Evolutionary conservation across 176 grass and related monocot species (phyloP).

Genomic region (Phoenix roebelenii): DNA sequence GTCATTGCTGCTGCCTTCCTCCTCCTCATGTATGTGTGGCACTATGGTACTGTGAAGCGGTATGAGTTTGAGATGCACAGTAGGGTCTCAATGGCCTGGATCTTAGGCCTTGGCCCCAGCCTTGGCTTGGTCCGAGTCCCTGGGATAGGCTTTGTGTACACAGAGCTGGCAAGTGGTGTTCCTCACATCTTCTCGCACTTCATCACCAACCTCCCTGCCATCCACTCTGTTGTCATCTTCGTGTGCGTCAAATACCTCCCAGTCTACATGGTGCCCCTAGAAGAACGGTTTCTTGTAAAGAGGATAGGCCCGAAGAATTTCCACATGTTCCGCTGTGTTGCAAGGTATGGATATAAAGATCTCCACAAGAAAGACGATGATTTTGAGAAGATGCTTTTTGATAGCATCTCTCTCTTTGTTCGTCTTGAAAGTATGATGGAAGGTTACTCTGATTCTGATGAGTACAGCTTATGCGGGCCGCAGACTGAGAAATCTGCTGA

Average conservation of each 20-base stretch:
- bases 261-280: slow-evolving; percentile 48
- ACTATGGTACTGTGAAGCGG: slow-evolving; percentile 56
- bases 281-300: slow-evolving; percentile 60
- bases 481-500: slow-evolving; percentile 16
- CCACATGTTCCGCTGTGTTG: slow-evolving; percentile 73
- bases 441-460: slow-evolving; percentile 49
- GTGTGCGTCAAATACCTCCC: slow-evolving; percentile 76
- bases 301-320: slow-evolving; percentile 58
- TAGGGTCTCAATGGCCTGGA: slow-evolving; percentile 88
- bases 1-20: slow-evolving; percentile 42
- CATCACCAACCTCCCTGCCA: slow-evolving; percentile 74
- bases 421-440: slow-evolving; percentile 68
- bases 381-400: slow-evolving; percentile 59
- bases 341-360: slow-evolving; percentile 76
- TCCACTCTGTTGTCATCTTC: slow-evolving; percentile 70
- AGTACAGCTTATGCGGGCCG: slow-evolving; percentile 25
- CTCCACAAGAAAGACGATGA: slow-evolving; percentile 63
- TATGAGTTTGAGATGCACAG: slow-evolving; percentile 76
- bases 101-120: slow-evolving; percentile 64
- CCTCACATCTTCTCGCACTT: slow-evolving; percentile 91
- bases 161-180: slow-evolving; percentile 52
- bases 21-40: slow-evolving; percentile 68
- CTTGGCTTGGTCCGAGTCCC: slow-evolving; percentile 74
- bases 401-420: slow-evolving; percentile 40
- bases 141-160: slow-evolving; percentile 71